phyloP scores from a whole-genome alignment of 805 yeast genomes.

The Hanseniaspora thailandica region DNA sequence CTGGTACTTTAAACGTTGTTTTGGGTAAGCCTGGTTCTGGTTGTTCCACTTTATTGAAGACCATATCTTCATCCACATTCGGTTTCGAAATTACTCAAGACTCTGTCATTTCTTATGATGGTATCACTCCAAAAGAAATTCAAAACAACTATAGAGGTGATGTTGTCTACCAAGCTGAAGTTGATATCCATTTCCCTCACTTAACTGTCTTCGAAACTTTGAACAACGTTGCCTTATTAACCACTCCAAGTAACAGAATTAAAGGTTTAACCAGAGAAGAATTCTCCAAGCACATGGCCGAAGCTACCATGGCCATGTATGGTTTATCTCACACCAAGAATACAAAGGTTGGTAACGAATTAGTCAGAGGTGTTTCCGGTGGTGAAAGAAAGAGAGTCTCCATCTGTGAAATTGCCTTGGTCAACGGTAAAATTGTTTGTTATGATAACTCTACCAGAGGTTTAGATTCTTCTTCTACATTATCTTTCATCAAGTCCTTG shows the following conservation, averaged over 20 bases:
- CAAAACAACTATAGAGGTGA: slow-evolving; percentile 50
- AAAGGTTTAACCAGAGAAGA: slow-evolving; percentile 47
- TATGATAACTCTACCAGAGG: slow-evolving; percentile 85
- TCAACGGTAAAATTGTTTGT: slow-evolving; percentile 52
- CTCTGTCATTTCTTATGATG: slow-evolving; percentile 42
- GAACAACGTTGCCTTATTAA: slow-evolving; percentile 47
- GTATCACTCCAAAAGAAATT: slow-evolving; percentile 42
- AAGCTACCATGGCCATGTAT: slow-evolving; percentile 43
- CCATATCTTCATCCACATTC: slow-evolving; percentile 46
- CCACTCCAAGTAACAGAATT: slow-evolving; percentile 52
- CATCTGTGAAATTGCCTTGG: slow-evolving; percentile 62
- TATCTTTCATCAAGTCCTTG: slow-evolving; percentile 58
- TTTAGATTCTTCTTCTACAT: slow-evolving; percentile 71
- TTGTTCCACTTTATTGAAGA: slow-evolving; percentile 54
- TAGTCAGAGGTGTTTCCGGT: slow-evolving; percentile 66
- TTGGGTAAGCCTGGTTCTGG: slow-evolving; percentile 74
- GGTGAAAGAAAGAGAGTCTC: slow-evolving; percentile 82
- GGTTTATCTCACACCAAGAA: slow-evolving; percentile 50
- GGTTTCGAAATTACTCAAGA: slow-evolving; percentile 43
- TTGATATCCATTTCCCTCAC: slow-evolving; percentile 58
- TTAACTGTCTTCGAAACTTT: slow-evolving; percentile 57
- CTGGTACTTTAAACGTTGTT: slow-evolving; percentile 59
- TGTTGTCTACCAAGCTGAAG: slow-evolving; percentile 57
- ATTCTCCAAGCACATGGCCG: slow-evolving; percentile 43
- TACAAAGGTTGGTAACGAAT: slow-evolving; percentile 51